Conservation (phyloP, 2,329 filamentous ascomycete genomes). For the Cytospora piceicola region DNA sequence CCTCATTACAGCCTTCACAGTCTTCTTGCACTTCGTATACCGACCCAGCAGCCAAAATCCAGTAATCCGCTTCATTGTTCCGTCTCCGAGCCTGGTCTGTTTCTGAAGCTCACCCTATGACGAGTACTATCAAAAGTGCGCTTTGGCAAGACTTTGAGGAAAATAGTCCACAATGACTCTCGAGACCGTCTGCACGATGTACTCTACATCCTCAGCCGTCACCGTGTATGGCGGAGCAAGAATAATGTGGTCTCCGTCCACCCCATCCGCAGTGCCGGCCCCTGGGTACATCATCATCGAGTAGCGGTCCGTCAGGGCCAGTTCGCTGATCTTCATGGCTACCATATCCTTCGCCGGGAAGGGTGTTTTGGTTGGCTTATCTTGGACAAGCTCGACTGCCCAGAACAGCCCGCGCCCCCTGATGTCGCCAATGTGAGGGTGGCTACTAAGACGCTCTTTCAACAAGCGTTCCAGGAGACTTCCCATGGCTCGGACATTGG, state of each 20-base stretch:
- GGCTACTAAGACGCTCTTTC: conserved; percentile 36
- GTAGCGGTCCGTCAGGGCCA: conserved; percentile 39
- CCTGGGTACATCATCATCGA: conserved; percentile 64
- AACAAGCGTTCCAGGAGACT: conserved; percentile 39
- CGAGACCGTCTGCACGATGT: conserved; percentile 55
- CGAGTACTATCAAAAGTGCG: neutral
- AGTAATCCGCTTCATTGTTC: neutral
- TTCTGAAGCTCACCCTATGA: neutral
- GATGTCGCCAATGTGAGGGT: conserved; percentile 48
- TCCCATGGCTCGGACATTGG: conserved; percentile 42
- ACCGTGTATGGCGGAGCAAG: conserved; percentile 72
- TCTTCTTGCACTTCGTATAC: neutral
- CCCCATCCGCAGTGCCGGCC: conserved; percentile 61
- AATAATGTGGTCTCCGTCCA: conserved; percentile 69
- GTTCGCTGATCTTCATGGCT: conserved; percentile 41
- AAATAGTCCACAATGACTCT: conserved; percentile 59
- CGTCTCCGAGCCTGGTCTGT: no score
- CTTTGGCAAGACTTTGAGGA: neutral
- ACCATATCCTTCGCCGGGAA: conserved; percentile 41
- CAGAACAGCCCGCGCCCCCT: conserved; percentile 50
- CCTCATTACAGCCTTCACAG: neutral
- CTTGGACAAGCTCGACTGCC: conserved; percentile 47
- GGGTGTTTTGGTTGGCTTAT: conserved; percentile 40
- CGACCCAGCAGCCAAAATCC: neutral
- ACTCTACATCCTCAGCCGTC: conserved; percentile 57